Base-by-base conservation (phyloP, 148 eudicot genomes). In the Rhododendron henanense region DNA sequence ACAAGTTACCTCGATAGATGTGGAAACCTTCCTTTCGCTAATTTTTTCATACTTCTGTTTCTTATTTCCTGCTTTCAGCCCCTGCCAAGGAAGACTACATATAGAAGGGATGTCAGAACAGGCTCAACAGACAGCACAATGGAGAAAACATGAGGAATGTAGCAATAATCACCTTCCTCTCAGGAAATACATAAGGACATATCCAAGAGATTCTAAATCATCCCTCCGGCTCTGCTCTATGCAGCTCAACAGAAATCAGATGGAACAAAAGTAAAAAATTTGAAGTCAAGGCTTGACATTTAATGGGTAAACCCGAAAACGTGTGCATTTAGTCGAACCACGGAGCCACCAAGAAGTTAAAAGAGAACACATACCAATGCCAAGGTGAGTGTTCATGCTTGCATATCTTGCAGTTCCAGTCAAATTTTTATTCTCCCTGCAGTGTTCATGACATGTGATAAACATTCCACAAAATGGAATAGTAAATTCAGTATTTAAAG, bases 381-480 rank as follows among this genome's bases (percentile, higher is more conserved):
- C 99, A 88, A 96, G 97, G 87, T 96, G 99, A 86, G 99, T 96
- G 83, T 96, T 96, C 92, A 92, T 91, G 89, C 99, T 96, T 59
- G 98, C 98, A 90, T 95, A 95, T 92, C 98, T 93, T 75, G 98
- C 99, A 57, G 99, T 95, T 84, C 99, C 99, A 59, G 98, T 96
- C 92, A 96, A 91, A 88, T 96, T 96, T 88, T 95, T 96, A 87
- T 96, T 95, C 87, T 96, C 99, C 88, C 99, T 96, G 92, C 91
- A 93, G 79, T 39, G 69, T 75, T 78, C 61, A 76, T 13, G 41
- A 71, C 21, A 88, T 15, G 82, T 31, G 31, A 81, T 83, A 18
- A 85, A 67, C 6, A 81, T 59, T 57, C 31, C 87, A 44, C 37
- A 74, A 23, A 84, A 57, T 31, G 21, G 19, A 57, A 74, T 41